Base-by-base conservation (phyloP, 2,329 filamentous ascomycete species). In the Alternaria viburni region DNA sequence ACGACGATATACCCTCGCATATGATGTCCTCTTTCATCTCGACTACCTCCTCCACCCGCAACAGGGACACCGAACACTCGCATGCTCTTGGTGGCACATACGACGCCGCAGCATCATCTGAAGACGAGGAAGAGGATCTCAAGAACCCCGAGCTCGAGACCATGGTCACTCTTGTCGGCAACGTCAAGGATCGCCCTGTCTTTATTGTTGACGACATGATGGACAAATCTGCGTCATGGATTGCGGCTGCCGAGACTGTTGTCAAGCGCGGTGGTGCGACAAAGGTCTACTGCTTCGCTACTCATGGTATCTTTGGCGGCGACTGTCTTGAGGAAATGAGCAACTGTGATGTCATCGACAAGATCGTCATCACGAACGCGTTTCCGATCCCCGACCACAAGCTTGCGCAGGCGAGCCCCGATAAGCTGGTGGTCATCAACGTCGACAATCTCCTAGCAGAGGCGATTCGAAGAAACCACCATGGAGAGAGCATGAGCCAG, bases 161-260 rank as follows among this genome's bases (percentile, higher is more conserved):
- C 76, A 97, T 95, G 84, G 96, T 99, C 73, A 99, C 96, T 0
- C 86, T 99, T n/a, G 96, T 99, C 13, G 96, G 96, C 64, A 93
- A 98, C 74, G 96, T 99, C 64, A 91, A 90, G 76, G 89, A 93
- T 77, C 89, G 93, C 62, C 90, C 93, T 0, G 96, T 98, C 57
- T 91, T 99, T 77, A 93, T 99, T 65, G 92, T 99, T 54, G 96
- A 99, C 79, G 96, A 99, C 79, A 98, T 99, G 92, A 97, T 99
- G 75, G 96, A 99, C 83, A 97, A 97, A 83, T 90, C 93, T 10
- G 93, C 91, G 13, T 97, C 93, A 7, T 99, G 96, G 96, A 96
- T 99, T 70, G 95, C 95, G 6, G 96, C 96, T 7, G 96, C 96
- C 12, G 96, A 99, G 84, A 97, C 94, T 1, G 95, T 97, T 3